Percentiles rank a stretch among this genome's conserved stretches.
Conservation (phyloP, 768 basidiomycete genomes). For the Pleurotus tuber-regium region DNA sequence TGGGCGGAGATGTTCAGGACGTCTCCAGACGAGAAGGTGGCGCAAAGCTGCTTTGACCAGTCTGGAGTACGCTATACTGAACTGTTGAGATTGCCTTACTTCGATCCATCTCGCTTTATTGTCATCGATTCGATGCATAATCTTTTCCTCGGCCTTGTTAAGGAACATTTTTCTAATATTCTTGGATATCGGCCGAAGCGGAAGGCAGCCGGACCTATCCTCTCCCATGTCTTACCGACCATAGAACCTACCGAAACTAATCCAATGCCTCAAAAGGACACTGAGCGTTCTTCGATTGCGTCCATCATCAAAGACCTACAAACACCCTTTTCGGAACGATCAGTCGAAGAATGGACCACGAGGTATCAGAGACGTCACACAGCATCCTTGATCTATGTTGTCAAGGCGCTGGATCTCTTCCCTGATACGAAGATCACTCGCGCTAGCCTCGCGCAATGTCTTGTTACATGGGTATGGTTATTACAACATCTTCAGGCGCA, state of each 20-base stretch:
- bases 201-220: background rate
- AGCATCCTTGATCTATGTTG: background rate
- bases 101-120: constrained; percentile 17
- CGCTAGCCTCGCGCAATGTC: background rate
- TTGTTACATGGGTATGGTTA: background rate
- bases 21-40: constrained; percentile 6
- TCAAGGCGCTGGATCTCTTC: background rate
- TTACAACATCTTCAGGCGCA: background rate
- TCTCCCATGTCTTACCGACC: too few species aligned
- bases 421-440: background rate
- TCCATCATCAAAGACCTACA: background rate
- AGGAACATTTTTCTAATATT: background rate
- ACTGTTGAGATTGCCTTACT: constrained; percentile 21
- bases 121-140: constrained; percentile 18
- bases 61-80: constrained; percentile 16
- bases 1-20: constrained; percentile 17
- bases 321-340: background rate
- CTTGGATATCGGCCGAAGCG: constrained; percentile 2
- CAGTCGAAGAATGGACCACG: background rate
- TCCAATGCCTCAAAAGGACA: background rate
- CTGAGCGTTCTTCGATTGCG: background rate
- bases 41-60: constrained; percentile 17
- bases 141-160: constrained; percentile 6
- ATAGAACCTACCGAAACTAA: background rate
- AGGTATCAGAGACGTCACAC: background rate